These are phyloP conservation scores for Pythium coloratum DNA, from an alignment of 352 stramenopile genomes.

Conservation along the genomic window DNA sequence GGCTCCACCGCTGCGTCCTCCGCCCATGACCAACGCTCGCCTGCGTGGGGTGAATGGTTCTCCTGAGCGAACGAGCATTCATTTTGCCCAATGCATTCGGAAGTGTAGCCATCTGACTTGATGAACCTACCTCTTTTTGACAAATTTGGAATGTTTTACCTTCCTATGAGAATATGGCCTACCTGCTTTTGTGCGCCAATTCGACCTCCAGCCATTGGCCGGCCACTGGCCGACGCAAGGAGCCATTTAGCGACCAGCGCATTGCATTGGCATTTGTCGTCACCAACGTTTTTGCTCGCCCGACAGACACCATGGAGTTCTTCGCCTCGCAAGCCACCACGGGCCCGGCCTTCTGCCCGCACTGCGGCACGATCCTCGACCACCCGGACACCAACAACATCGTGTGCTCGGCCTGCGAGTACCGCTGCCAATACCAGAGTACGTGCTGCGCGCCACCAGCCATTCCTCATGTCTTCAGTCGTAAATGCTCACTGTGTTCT, in stretches of 20 bases:
- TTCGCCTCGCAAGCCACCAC: conserved; percentile 64
- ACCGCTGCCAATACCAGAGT: conserved; percentile 86
- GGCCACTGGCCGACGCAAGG: conserved; percentile 20
- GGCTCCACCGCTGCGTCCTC: conserved; percentile 28
- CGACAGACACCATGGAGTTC: conserved; percentile 54
- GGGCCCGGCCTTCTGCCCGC: conserved; percentile 83
- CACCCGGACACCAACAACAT: conserved; percentile 88
- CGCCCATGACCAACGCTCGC: conserved; percentile 50
- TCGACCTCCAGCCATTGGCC: conserved; percentile 25
- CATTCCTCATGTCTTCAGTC: not conserved
- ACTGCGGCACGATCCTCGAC: conserved; percentile 88
- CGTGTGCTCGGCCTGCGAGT: conserved; percentile 83
- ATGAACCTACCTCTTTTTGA: conserved; percentile 21
- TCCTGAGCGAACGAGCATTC: conserved; percentile 32
- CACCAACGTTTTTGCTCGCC: not conserved
- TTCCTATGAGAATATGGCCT: not conserved
- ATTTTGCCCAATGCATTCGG: not conserved
- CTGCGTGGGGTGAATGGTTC: conserved; percentile 80
- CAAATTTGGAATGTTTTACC: not conserved
- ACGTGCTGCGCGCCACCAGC: not conserved
- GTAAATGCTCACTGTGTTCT: not conserved
- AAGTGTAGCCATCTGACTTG: conserved; percentile 22
- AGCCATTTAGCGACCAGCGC: conserved; percentile 21
- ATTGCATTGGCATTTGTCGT: conserved; percentile 7
- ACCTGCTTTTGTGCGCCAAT: conserved; percentile 16